phyloP scores from a whole-genome alignment of 2,329 filamentous ascomycete genomes.

The Aureobasidium sp. region DNA sequence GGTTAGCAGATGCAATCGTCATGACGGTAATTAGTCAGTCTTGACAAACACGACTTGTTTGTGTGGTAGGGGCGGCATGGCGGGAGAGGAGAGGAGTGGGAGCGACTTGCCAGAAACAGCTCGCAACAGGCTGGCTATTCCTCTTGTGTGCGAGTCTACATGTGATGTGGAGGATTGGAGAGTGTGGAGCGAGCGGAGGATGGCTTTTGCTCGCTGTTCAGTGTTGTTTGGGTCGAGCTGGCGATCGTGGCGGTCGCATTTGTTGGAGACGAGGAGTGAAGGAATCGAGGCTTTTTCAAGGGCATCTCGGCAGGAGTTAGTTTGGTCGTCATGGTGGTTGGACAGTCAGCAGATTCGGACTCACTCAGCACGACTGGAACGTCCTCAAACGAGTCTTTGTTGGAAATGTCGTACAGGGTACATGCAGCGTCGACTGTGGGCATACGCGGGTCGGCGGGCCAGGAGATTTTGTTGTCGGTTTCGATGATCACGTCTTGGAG shows the following conservation, averaged over 20 bases:
- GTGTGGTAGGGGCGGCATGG: not conserved
- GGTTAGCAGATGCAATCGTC: not conserved
- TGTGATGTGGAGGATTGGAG: constrained; percentile 64
- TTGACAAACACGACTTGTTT: not conserved
- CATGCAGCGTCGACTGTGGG: constrained; percentile 75
- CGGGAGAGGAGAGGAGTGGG: not conserved
- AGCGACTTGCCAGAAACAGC: constrained; percentile 38
- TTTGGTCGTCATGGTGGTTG: not conserved
- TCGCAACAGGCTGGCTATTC: constrained; percentile 66
- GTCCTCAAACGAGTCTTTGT: constrained; percentile 63
- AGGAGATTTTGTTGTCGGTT: constrained; percentile 44
- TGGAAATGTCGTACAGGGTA: constrained; percentile 80
- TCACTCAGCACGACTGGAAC: constrained; percentile 72
- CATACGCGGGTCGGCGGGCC: constrained; percentile 59
- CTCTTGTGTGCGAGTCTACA: constrained; percentile 64
- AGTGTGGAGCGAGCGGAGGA: constrained; percentile 57
- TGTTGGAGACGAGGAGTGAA: constrained; percentile 75
- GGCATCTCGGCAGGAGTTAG: constrained; percentile 46
- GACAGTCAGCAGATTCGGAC: constrained; percentile 27
- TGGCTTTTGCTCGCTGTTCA: constrained; percentile 51
- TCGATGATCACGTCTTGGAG: constrained; percentile 44
- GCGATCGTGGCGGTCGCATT: constrained; percentile 70
- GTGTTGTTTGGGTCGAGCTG: constrained; percentile 63
- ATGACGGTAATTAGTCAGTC: not conserved
- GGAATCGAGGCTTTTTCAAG: constrained; percentile 65